These are phyloP conservation scores for Saccharomycopsis capsularis DNA, from an alignment of 805 yeast genomes.

Conservation along the genomic window DNA sequence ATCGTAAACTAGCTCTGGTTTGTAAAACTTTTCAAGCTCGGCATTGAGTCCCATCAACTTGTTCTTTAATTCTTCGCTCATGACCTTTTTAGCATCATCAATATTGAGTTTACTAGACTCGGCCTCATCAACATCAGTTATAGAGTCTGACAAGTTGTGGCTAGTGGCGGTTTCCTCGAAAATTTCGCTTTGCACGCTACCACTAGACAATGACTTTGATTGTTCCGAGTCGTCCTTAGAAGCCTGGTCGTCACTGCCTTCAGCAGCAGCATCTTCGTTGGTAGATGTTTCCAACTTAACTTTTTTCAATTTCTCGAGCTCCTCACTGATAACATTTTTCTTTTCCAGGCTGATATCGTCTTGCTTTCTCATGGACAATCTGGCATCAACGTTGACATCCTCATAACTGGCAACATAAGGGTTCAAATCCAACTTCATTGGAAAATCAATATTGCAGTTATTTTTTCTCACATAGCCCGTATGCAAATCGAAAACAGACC, in stretches of 20 bases:
- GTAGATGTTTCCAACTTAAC: conserved; percentile 15
- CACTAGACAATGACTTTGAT: background rate
- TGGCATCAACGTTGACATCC: conserved; percentile 74
- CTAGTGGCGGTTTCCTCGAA: conserved; percentile 8
- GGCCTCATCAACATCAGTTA: conserved; percentile 8
- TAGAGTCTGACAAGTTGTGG: background rate
- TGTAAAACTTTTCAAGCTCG: conserved; percentile 8
- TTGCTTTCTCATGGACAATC: conserved; percentile 59
- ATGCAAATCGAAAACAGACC: conserved; percentile 86
- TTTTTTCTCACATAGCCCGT: conserved; percentile 82
- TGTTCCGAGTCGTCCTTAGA: background rate
- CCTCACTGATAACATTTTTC: conserved; percentile 7
- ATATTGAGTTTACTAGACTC: background rate
- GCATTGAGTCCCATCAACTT: conserved; percentile 34
- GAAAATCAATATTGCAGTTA: conserved; percentile 74
- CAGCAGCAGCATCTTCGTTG: conserved; percentile 12
- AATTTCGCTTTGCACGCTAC: conserved; percentile 8
- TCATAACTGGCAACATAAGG: conserved; percentile 63
- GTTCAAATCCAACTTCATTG: conserved; percentile 57
- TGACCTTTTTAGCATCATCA: background rate
- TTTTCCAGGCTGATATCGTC: conserved; percentile 30
- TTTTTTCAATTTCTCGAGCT: conserved; percentile 14
- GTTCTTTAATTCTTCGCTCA: conserved; percentile 6
- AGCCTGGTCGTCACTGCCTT: background rate
- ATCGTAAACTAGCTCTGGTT: conserved; percentile 43